Conservation (phyloP, 768 basidiomycete genomes). For the Trametes gibbosa region DNA sequence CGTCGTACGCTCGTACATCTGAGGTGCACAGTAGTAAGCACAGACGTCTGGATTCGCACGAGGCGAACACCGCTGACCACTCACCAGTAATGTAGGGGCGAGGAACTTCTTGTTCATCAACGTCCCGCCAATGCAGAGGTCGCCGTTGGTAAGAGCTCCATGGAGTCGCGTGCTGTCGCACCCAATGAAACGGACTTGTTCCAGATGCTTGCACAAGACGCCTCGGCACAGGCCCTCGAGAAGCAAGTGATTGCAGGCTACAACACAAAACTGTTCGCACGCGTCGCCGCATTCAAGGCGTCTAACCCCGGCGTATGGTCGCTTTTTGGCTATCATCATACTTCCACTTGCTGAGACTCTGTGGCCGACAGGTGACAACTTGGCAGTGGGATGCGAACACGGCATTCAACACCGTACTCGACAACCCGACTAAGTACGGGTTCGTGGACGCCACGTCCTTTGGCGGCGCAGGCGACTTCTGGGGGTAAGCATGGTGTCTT, state of each 20-base stretch:
- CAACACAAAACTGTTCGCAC: conserved; percentile 47
- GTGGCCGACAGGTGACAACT: conserved; percentile 38
- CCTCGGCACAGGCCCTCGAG: conserved; percentile 39
- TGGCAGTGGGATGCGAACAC: conserved; percentile 52
- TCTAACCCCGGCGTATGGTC: conserved; percentile 48
- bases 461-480: conserved; percentile 47
- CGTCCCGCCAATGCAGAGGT: conserved; percentile 56
- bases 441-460: conserved; percentile 52
- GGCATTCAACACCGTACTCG: conserved; percentile 47
- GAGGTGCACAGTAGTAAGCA: background rate
- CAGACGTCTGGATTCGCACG: background rate
- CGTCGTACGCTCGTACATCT: too few relatives aligned
- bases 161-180: conserved; percentile 24
- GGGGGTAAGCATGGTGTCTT: conserved; percentile 42
- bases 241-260: conserved; percentile 48
- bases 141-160: conserved; percentile 49
- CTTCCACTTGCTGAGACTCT: background rate
- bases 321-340: background rate
- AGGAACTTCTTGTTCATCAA: conserved; percentile 63
- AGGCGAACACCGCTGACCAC: conserved; percentile 30
- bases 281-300: conserved; percentile 40
- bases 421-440: conserved; percentile 48
- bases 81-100: conserved; percentile 47
- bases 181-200: background rate
- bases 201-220: conserved; percentile 48